Evolutionary conservation across 2,329 filamentous ascomycete genomes (phyloP).

Genomic region (Microdochium paspali): DNA sequence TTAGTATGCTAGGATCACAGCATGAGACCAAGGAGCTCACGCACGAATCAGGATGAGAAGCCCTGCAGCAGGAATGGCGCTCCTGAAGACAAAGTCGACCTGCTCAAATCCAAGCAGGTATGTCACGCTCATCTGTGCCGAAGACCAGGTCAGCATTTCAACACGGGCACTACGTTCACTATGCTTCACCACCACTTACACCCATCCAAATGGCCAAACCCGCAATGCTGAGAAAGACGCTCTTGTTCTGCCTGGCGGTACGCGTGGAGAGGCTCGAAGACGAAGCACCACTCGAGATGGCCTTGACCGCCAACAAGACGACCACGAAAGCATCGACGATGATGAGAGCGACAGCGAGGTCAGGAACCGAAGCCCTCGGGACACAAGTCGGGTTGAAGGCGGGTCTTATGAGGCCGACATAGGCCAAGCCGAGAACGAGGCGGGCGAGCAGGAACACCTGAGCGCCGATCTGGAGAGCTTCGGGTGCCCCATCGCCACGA

Average conservation of each 20-base stretch:
- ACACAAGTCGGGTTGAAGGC: conserved; percentile 44
- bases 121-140: conserved; percentile 35
- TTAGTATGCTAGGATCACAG: background rate
- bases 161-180: background rate
- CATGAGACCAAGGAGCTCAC: background rate
- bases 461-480: conserved; percentile 26
- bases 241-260: conserved; percentile 23
- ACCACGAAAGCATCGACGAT: conserved; percentile 36
- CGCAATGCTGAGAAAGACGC: conserved; percentile 28
- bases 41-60: conserved; percentile 23
- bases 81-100: conserved; percentile 33
- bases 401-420: conserved; percentile 43
- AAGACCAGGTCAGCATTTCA: conserved; percentile 4
- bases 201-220: conserved; percentile 44
- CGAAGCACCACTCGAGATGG: conserved; percentile 26
- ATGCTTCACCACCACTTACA: conserved; percentile 25
- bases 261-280: conserved; percentile 15
- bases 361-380: conserved; percentile 31
- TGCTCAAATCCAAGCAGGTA: conserved; percentile 37
- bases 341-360: conserved; percentile 34
- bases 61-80: conserved; percentile 40
- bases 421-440: conserved; percentile 42
- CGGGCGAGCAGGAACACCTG: conserved; percentile 37
- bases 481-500: conserved; percentile 25
- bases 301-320: conserved; percentile 27